Conservation (phyloP, 176 grass and related monocot species). For the Aegilops sharonensis region DNA sequence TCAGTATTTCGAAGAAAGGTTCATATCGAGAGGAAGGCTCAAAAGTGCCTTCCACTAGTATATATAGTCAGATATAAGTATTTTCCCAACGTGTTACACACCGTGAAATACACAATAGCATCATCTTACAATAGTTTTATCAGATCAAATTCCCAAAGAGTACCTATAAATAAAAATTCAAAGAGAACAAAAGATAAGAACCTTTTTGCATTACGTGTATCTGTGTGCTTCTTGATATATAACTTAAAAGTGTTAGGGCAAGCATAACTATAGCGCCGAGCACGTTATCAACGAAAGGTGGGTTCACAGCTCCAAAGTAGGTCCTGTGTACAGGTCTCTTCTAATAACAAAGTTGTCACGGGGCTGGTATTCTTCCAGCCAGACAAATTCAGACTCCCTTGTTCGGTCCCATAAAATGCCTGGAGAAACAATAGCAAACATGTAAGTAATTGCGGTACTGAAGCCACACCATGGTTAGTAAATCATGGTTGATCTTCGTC, state of each 20-base stretch:
- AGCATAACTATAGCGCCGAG: background rate
- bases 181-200: background rate
- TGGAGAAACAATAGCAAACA: background rate
- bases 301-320: conserved; percentile 37
- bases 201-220: background rate
- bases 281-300: background rate
- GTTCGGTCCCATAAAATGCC: conserved; percentile 44
- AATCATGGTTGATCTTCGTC: background rate
- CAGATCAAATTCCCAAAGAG: background rate
- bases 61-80: conserved; percentile 19
- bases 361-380: conserved; percentile 60
- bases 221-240: conserved; percentile 9
- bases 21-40: background rate
- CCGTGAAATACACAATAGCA: conserved; percentile 20
- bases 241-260: conserved; percentile 21
- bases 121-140: conserved; percentile 33
- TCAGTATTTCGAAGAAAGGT: background rate
- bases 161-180: conserved; percentile 23
- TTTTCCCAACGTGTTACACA: conserved; percentile 14
- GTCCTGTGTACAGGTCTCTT: conserved; percentile 65
- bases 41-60: conserved; percentile 21
- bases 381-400: conserved; percentile 45
- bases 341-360: conserved; percentile 61
- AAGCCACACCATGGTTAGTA: background rate
- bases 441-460: background rate